phyloP scores from a whole-genome alignment of 805 yeast species.

The Yarrowia sp. region DNA sequence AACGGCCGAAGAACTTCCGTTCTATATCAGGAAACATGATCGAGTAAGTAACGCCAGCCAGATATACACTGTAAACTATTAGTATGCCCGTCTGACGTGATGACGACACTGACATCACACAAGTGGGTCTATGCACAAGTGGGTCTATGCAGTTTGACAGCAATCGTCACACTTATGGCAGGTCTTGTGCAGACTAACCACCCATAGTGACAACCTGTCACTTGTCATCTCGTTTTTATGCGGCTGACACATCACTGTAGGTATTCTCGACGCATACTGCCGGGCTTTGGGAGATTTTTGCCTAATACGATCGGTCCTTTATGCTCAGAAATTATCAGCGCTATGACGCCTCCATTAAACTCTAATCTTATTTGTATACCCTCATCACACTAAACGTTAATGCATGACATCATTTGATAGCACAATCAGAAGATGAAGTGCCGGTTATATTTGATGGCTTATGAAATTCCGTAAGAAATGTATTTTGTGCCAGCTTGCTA shows the following conservation, averaged over 20 bases:
- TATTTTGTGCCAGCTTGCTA: too few relatives aligned
- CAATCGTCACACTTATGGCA: not conserved
- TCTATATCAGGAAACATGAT: not conserved
- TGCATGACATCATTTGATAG: too few relatives aligned
- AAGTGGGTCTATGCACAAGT: not conserved
- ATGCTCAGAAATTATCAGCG: not conserved
- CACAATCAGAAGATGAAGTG: too few relatives aligned
- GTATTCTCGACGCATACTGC: not conserved
- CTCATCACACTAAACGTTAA: conserved; percentile 12
- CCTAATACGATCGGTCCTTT: conserved; percentile 4
- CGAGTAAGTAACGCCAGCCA: not conserved
- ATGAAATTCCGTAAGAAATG: too few relatives aligned
- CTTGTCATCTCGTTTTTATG: conserved; percentile 3
- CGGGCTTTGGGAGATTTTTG: conserved; percentile 28
- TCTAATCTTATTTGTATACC: not conserved
- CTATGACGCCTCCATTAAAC: conserved; percentile 24
- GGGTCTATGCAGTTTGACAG: conserved; percentile 9
- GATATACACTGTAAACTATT: too few relatives aligned
- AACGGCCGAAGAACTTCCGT: not conserved
- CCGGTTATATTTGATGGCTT: too few relatives aligned
- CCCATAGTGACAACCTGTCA: not conserved
- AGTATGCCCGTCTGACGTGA: too few relatives aligned
- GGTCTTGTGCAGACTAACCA: not conserved
- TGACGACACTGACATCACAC: too few relatives aligned
- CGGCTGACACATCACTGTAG: conserved; percentile 7